Conservation (phyloP, 805 yeast genomes). For the Lipomyces kockii region DNA sequence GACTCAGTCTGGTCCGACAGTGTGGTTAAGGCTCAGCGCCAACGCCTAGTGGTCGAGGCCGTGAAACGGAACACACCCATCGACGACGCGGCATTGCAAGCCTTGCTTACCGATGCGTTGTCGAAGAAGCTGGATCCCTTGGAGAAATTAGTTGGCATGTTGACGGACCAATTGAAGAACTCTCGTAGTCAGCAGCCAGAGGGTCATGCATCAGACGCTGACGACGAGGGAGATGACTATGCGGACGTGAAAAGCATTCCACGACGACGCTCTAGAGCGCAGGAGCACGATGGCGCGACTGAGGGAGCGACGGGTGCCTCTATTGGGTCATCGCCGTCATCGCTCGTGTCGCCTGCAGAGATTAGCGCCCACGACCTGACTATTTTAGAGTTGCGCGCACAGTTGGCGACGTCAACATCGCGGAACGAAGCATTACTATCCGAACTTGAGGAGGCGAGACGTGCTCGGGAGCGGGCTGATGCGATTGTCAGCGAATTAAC, state of each 20-base stretch:
- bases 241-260: background rate
- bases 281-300: background rate
- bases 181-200: conserved; percentile 1
- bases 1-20: conserved; percentile 27
- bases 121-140: conserved; percentile 27
- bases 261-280: conserved; percentile 2
- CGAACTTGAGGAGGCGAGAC: conserved; percentile 26
- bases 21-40: conserved; percentile 11
- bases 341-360: conserved; percentile 11
- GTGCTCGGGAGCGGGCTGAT: conserved; percentile 20
- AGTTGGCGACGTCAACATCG: conserved; percentile 9
- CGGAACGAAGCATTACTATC: conserved; percentile 14
- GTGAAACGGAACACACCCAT: conserved; percentile 5
- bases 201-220: conserved; percentile 18
- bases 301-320: background rate
- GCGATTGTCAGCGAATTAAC: conserved; percentile 18
- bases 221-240: conserved; percentile 27
- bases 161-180: conserved; percentile 29
- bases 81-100: conserved; percentile 20
- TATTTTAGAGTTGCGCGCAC: conserved; percentile 5
- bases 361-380: conserved; percentile 3
- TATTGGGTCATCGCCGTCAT: background rate
- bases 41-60: conserved; percentile 16
- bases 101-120: conserved; percentile 24
- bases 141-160: conserved; percentile 24